phyloP scores from a whole-genome alignment of 495 filamentous ascomycete species.

The Cetradonia linearis region DNA sequence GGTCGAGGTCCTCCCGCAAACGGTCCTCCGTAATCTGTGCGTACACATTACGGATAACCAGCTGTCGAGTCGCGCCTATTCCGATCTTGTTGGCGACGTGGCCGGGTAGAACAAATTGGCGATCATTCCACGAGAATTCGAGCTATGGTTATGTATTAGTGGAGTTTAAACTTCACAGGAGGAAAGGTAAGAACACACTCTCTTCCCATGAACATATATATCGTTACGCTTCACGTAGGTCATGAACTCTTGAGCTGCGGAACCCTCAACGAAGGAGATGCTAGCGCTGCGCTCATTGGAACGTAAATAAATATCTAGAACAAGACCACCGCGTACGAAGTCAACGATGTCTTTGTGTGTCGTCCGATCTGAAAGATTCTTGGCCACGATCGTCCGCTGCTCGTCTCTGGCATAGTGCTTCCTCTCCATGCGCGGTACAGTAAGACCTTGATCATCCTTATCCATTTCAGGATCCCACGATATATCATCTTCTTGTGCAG shows the following conservation, averaged over 20 bases:
- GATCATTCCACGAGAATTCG: slow-evolving; percentile 60
- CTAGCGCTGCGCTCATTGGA: slow-evolving; percentile 50
- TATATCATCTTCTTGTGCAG: slow-evolving; percentile 29
- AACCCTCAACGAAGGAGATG: slow-evolving; percentile 60
- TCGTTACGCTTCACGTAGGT: slow-evolving; percentile 55
- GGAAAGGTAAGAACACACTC: slow-evolving; percentile 40
- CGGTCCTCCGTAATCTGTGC: slow-evolving; percentile 49
- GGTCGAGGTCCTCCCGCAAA: slow-evolving; percentile 67
- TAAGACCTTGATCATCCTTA: slow-evolving; percentile 30
- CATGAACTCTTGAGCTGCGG: slow-evolving; percentile 52
- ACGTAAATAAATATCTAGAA: slow-evolving; percentile 60
- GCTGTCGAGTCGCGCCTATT: slow-evolving; percentile 67
- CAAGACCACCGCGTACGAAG: slow-evolving; percentile 56
- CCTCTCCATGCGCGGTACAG: slow-evolving; percentile 23
- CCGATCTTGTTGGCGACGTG: slow-evolving; percentile 58
- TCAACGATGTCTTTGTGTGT: slow-evolving; percentile 57
- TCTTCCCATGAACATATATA: slow-evolving; percentile 57
- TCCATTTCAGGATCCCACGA: slow-evolving; percentile 32
- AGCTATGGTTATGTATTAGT: slow-evolving; percentile 39
- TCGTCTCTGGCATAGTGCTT: slow-evolving; percentile 32
- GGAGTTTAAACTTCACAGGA: slow-evolving; percentile 8
- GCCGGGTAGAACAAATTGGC: slow-evolving; percentile 58
- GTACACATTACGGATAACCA: slow-evolving; percentile 52
- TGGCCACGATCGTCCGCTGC: slow-evolving; percentile 53
- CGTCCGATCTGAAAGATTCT: slow-evolving; percentile 51